A percentile compares a stretch with the other conserved stretches of the same genome.
phyloP scores from a whole-genome alignment of 495 filamentous ascomycete genomes.

The Hypoxylon fuscum region DNA sequence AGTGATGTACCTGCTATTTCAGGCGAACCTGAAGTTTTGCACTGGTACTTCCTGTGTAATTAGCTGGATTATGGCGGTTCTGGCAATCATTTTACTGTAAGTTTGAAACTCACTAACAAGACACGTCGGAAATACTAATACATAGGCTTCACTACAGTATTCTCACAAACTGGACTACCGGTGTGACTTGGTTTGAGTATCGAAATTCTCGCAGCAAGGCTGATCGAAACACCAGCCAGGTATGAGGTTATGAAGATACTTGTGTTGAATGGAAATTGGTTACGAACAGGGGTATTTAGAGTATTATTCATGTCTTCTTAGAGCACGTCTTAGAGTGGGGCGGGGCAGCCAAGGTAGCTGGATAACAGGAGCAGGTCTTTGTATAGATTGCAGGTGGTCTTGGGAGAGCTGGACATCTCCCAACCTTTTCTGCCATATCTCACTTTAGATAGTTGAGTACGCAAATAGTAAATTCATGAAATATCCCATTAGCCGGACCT shows the following conservation, averaged over 20 bases:
- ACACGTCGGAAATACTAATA: slow-evolving; percentile 1
- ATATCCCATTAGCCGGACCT: no score
- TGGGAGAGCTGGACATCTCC: no score
- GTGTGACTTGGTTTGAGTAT: slow-evolving; percentile 10
- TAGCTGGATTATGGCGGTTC: slow-evolving; percentile 10
- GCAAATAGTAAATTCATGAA: no score
- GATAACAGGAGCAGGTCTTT: no score
- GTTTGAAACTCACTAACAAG: background rate
- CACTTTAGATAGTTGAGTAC: no score
- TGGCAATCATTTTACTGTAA: slow-evolving; percentile 10
- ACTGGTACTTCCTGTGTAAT: slow-evolving; percentile 7
- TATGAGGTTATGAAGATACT: slow-evolving; percentile 4
- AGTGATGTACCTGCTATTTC: slow-evolving; percentile 33
- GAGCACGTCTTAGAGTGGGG: no score
- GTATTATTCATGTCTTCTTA: no score
- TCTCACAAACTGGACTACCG: slow-evolving; percentile 1
- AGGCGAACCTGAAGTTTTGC: slow-evolving; percentile 19
- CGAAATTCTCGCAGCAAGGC: background rate
- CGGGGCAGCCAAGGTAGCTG: no score
- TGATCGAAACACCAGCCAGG: background rate
- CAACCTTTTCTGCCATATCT: no score
- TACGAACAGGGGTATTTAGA: no score
- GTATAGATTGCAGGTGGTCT: no score
- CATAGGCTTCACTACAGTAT: background rate
- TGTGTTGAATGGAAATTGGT: no score